These are phyloP conservation scores for Penicillium lividum DNA, from an alignment of 495 filamentous ascomycete species.

Conservation along the genomic window DNA sequence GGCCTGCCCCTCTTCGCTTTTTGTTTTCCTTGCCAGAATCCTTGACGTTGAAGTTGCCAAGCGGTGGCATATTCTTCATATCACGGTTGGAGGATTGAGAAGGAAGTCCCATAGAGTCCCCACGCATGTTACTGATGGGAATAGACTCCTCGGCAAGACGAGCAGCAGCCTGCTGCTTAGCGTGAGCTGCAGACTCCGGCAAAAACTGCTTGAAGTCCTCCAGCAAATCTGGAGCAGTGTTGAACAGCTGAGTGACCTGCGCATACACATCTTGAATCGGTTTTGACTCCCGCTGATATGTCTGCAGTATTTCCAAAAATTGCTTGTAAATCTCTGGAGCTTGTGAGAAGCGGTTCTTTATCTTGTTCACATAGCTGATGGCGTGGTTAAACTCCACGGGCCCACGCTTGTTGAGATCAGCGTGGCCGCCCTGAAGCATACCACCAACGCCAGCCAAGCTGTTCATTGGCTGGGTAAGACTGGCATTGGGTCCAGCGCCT, in stretches of 20 bases:
- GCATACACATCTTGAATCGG: conserved; percentile 98
- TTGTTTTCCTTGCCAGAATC: conserved; percentile 73
- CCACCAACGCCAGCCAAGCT: conserved; percentile 47
- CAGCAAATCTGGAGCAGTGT: conserved; percentile 89
- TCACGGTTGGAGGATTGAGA: conserved; percentile 55
- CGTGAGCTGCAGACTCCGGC: conserved; percentile 92
- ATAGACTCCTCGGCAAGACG: conserved; percentile 68
- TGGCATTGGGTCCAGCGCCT: conserved; percentile 49
- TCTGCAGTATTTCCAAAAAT: conserved; percentile 97
- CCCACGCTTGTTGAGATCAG: conserved; percentile 77
- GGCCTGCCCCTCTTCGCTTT: conserved; percentile 61
- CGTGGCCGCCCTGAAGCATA: conserved; percentile 54
- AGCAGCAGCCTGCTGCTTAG: conserved; percentile 64
- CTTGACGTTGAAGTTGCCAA: conserved; percentile 86
- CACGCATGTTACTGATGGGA: conserved; percentile 60
- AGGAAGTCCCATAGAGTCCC: conserved; percentile 48
- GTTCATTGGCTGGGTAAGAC: conserved; percentile 49
- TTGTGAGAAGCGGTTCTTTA: conserved; percentile 97
- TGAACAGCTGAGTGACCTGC: conserved; percentile 94
- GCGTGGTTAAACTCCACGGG: conserved; percentile 99
- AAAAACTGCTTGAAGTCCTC: conserved; percentile 99
- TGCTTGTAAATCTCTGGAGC: conserved; percentile 99
- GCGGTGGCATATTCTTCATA: conserved; percentile 75
- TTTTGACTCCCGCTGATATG: conserved; percentile 97
- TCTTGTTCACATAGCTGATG: conserved; percentile 99